phyloP scores from a whole-genome alignment of 805 yeast species.

The Diddensiella santjacobensis region DNA sequence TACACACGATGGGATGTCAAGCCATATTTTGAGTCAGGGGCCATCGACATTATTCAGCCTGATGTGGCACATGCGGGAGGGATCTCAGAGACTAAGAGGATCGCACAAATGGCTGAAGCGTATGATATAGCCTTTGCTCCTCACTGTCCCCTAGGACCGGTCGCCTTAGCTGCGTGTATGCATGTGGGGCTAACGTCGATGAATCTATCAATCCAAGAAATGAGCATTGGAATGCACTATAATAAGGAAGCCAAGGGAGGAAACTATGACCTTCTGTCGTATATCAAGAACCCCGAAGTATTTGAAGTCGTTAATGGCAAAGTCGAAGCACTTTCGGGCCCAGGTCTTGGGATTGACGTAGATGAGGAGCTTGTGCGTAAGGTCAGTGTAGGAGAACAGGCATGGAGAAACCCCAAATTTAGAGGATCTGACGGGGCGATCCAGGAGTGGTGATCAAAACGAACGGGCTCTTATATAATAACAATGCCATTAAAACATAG shows the following conservation, averaged over 20 bases:
- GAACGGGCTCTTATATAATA: no score
- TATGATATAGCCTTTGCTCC: conserved; percentile 32
- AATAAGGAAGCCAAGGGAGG: conserved; percentile 15
- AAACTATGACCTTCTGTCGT: conserved; percentile 25
- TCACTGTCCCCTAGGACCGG: conserved; percentile 32
- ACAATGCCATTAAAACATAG: no score
- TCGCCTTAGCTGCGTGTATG: conserved; percentile 31
- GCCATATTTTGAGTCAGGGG: conserved; percentile 26
- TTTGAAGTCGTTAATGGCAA: conserved; percentile 26
- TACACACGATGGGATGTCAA: conserved; percentile 27
- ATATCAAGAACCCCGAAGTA: conserved; percentile 24
- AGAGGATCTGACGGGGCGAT: conserved; percentile 30
- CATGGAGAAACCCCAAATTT: conserved; percentile 31
- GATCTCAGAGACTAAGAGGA: conserved; percentile 28
- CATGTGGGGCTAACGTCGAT: conserved; percentile 26
- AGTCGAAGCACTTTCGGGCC: conserved; percentile 23
- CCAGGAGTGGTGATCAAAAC: conserved; percentile 25
- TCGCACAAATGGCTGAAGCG: conserved; percentile 31
- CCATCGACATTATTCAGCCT: conserved; percentile 31
- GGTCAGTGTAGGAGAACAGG: conserved; percentile 17
- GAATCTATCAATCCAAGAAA: conserved; percentile 29
- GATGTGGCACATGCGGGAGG: conserved; percentile 32
- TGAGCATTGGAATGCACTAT: conserved; percentile 31
- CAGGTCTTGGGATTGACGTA: conserved; percentile 31
- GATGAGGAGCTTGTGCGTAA: conserved; percentile 27